phyloP scores from a whole-genome alignment of 805 yeast genomes.

The Candida corydali region DNA sequence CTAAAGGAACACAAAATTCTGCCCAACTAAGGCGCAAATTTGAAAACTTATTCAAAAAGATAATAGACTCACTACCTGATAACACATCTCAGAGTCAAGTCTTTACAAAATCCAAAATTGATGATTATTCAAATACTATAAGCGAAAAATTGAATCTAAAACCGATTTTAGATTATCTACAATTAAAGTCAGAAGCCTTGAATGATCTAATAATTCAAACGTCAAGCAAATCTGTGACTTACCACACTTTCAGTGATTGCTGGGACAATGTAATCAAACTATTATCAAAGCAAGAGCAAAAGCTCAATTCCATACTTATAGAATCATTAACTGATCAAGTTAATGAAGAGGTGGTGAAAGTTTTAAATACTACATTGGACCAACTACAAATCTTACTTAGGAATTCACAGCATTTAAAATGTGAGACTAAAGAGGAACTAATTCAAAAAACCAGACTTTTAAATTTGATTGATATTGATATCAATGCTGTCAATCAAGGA shows the following conservation, averaged over 20 bases:
- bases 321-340: constrained; percentile 2
- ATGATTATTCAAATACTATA: constrained; percentile 33
- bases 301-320: constrained; percentile 13
- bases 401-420: background rate
- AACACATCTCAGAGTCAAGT: background rate
- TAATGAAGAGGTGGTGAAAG: constrained; percentile 2
- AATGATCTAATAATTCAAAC: constrained; percentile 19
- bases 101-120: constrained; percentile 14
- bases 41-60: constrained; percentile 9
- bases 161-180: constrained; percentile 29
- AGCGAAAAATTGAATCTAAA: constrained; percentile 27
- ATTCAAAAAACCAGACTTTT: background rate
- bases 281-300: constrained; percentile 24
- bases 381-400: constrained; percentile 6
- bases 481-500: constrained; percentile 7
- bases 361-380: constrained; percentile 6
- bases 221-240: constrained; percentile 23
- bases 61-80: constrained; percentile 8
- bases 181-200: constrained; percentile 25
- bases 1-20: constrained; percentile 28
- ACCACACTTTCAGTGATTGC: constrained; percentile 20
- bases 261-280: constrained; percentile 25
- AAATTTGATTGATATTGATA: constrained; percentile 2
- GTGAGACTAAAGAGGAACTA: background rate
- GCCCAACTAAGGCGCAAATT: constrained; percentile 17